phyloP scores from a whole-genome alignment of 129 eudicot genomes.

The Pseudognaphalium luteoalbum region DNA sequence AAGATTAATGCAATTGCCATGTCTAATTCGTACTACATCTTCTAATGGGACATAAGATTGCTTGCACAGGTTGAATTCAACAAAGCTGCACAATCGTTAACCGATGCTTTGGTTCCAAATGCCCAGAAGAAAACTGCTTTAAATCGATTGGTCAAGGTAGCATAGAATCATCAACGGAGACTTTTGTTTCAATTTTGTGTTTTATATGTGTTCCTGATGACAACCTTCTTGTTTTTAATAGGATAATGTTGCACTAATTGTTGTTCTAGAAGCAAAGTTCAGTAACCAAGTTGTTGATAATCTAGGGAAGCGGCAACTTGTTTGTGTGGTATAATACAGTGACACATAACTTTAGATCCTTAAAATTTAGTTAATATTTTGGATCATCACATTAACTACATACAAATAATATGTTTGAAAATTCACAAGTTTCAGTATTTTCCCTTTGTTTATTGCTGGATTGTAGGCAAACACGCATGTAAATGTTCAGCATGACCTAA shows the following conservation, averaged over 20 bases:
- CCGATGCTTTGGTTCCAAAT: conserved; percentile 53
- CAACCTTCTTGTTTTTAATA: conserved; percentile 26
- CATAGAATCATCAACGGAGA: background rate
- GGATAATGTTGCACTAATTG: conserved; percentile 94
- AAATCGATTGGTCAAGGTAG: conserved; percentile 49
- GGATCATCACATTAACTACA: background rate
- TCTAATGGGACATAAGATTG: conserved; percentile 15
- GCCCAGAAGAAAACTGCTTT: conserved; percentile 54
- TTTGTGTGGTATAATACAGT: conserved; percentile 82
- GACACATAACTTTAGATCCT: background rate
- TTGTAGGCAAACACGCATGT: conserved; percentile 92
- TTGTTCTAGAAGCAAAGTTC: conserved; percentile 93
- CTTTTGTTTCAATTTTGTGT: background rate
- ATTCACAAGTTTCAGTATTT: conserved; percentile 7
- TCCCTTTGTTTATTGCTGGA: background rate
- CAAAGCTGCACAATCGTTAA: conserved; percentile 61
- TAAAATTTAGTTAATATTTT: background rate
- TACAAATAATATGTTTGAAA: background rate
- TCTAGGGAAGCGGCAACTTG: conserved; percentile 94
- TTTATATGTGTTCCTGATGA: conserved; percentile 11
- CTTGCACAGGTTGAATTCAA: conserved; percentile 48
- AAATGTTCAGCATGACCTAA: conserved; percentile 81
- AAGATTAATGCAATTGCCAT: background rate
- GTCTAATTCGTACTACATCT: background rate
- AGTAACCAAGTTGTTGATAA: conserved; percentile 75